Percentiles rank a stretch among this genome's conserved stretches.
Evolutionary conservation across 257 asterid species (phyloP).

Genomic region (Solanum gandarillasii): DNA sequence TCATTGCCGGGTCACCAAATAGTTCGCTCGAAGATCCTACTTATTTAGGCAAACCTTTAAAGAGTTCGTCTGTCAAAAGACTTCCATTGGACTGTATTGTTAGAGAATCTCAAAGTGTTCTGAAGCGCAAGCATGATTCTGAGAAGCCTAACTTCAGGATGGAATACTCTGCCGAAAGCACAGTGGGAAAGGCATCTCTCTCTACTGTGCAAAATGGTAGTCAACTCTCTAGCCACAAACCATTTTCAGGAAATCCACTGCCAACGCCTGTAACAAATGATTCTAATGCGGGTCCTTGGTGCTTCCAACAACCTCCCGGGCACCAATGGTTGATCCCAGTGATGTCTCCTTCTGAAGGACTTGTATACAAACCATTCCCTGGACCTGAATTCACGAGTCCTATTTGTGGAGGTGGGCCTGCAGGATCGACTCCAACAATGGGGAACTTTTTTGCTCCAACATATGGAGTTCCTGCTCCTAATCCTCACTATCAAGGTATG

Average conservation of each 20-base stretch:
- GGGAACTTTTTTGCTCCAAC: slow-evolving; percentile 32
- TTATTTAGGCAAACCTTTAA: slow-evolving; percentile 28
- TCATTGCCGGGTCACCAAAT: slow-evolving; percentile 60
- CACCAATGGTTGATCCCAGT: slow-evolving; percentile 85
- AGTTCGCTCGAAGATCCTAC: slow-evolving; percentile 40
- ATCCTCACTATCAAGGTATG: slow-evolving; percentile 26
- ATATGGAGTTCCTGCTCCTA: slow-evolving; percentile 34
- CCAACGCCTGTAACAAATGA: slow-evolving; percentile 18
- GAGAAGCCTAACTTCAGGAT: slow-evolving; percentile 30
- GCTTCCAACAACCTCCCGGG: slow-evolving; percentile 44
- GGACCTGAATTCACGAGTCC: slow-evolving; percentile 38
- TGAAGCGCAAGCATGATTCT: slow-evolving; percentile 24
- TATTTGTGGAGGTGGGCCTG: slow-evolving; percentile 26
- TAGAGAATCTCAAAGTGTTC: slow-evolving; percentile 20
- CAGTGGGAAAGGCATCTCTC: slow-evolving; percentile 27
- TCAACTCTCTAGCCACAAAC: slow-evolving; percentile 17
- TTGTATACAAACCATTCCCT: slow-evolving; percentile 75
- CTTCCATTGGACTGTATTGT: slow-evolving; percentile 26
- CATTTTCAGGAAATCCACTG: slow-evolving; percentile 11
- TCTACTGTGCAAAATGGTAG: slow-evolving; percentile 30
- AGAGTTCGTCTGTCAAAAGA: slow-evolving; percentile 29
- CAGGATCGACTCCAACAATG: slow-evolving; percentile 21
- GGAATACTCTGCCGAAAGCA: slow-evolving; percentile 62
- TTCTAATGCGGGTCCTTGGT: slow-evolving; percentile 20
- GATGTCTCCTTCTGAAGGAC: slow-evolving; percentile 89